Evolutionary conservation across 2,329 filamentous ascomycete species (phyloP), one percentile per base, ranked within the genome.

Genomic region (Elsinoe australis): DNA sequence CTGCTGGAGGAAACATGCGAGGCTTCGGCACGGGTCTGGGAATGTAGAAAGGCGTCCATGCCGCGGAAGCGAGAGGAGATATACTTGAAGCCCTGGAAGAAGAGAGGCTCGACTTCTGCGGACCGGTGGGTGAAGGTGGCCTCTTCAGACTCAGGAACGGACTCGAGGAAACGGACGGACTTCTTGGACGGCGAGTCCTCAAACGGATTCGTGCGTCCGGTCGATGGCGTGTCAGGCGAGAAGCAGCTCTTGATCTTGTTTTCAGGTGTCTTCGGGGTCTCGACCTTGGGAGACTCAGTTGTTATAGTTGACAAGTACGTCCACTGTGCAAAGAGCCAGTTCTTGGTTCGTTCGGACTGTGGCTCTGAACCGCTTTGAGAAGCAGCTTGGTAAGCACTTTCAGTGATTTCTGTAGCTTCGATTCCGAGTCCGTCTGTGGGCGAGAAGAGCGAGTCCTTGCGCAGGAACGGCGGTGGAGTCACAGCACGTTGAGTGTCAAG

Each of bases 41-140:
- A 83, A 64, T 94, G 85, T 48, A 94, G 77, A 61, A 95, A 95
- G 7, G 83, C 80, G 64, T 96, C 92, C 14, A 74, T 71, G 47
- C 78, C 79, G 19, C 56, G 53, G 10, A 79, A 79, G 24, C 78
- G 78, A 51, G 85, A 75, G 36, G 82, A 70, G 55, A 86, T 76
- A 60, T 83, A 80, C 56, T 87, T 81, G 64, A 95, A 95, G 7
- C 87, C 87, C 52, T 85, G 83, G 68, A 88, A 90, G 66, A 95
- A 95, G 4, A 89, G 85, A 3, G 83, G 82, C 59, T 92, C 85
- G 56, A 51, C 3, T n/a, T 41, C 18, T 9, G 21, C 33, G 21
- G n/a, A 19, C 8, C 17, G 10, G 29, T 45, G 21, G 19, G 26
- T 26, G 26, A 32, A 33, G 15, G 21, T 29, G 19, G 31, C 22